phyloP scores from a whole-genome alignment of 2,329 filamentous ascomycete species.

The Monilinia fructigena region DNA sequence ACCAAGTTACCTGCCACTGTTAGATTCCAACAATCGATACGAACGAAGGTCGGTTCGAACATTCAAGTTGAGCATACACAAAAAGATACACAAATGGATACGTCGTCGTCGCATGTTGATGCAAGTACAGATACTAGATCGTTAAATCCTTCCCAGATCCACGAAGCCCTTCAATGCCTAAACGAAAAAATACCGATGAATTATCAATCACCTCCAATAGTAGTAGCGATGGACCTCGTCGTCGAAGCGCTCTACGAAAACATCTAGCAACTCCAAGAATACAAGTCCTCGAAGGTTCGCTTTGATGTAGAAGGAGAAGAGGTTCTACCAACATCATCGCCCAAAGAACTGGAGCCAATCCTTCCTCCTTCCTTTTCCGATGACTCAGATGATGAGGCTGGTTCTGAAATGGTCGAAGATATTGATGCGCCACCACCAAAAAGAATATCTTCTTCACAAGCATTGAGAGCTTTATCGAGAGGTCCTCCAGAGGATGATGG shows the following conservation, averaged over 20 bases:
- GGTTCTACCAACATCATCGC: conserved; percentile 59
- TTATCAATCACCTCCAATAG: conserved; percentile 52
- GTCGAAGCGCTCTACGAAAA: conserved; percentile 57
- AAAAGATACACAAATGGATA: conserved; percentile 30
- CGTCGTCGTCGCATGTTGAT: conserved; percentile 27
- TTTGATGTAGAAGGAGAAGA: conserved; percentile 61
- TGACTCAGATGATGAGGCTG: conserved; percentile 41
- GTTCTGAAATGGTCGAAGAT: conserved; percentile 38
- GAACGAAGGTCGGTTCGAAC: conserved; percentile 24
- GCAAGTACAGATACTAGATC: conserved; percentile 33
- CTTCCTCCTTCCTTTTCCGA: conserved; percentile 25
- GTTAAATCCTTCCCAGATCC: conserved; percentile 32
- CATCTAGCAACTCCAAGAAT: conserved; percentile 50
- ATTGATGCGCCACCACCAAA: conserved; percentile 47
- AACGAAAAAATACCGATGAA: conserved; percentile 39
- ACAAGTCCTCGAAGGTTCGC: conserved; percentile 61
- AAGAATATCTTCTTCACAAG: conserved; percentile 57
- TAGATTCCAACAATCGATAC: conserved; percentile 46
- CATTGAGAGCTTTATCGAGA: conserved; percentile 52
- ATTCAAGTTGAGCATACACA: conserved; percentile 19
- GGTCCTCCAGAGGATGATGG: conserved; percentile 49
- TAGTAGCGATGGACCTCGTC: conserved; percentile 52
- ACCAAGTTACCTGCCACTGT: conserved; percentile 60
- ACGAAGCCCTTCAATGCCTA: conserved; percentile 32
- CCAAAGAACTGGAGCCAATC: conserved; percentile 33